phyloP scores from a whole-genome alignment of 2,329 filamentous ascomycete genomes.

The Ceratocystis eucalypticola region DNA sequence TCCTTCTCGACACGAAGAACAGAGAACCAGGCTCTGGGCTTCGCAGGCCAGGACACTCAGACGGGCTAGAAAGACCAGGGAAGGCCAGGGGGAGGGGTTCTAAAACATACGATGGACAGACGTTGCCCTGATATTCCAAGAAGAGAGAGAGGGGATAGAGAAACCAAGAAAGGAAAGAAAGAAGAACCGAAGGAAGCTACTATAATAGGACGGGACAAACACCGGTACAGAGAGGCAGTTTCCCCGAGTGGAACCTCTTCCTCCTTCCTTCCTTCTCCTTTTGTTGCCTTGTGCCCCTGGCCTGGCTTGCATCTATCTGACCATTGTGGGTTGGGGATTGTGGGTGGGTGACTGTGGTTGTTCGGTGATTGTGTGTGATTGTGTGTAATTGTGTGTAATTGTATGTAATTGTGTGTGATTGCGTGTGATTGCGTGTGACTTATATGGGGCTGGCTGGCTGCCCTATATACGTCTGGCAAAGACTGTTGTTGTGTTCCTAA shows the following conservation, averaged over 20 bases:
- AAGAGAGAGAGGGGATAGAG: not conserved
- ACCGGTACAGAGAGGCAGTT: not conserved
- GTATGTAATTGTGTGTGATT: too few species aligned
- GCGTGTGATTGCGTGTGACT: too few species aligned
- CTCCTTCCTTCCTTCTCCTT: not conserved
- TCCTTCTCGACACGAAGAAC: too few species aligned
- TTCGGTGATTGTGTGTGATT: too few species aligned
- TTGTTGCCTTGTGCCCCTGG: not conserved
- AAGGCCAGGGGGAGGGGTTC: not conserved
- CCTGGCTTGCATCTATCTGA: not conserved
- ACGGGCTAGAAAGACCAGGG: not conserved
- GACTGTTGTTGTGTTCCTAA: not conserved
- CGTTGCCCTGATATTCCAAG: not conserved
- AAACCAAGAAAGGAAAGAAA: constrained; percentile 1
- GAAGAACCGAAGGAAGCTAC: not conserved
- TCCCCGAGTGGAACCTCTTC: not conserved
- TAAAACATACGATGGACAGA: not conserved
- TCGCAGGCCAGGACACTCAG: too few species aligned
- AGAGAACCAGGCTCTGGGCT: too few species aligned
- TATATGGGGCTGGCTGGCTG: too few species aligned
- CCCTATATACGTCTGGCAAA: too few species aligned
- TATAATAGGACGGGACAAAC: not conserved
- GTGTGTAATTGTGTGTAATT: too few species aligned
- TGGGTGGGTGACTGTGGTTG: too few species aligned
- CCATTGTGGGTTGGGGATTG: too few species aligned